phyloP scores from a whole-genome alignment of 176 grass and related monocot genomes.

The Zizania latifolia region DNA sequence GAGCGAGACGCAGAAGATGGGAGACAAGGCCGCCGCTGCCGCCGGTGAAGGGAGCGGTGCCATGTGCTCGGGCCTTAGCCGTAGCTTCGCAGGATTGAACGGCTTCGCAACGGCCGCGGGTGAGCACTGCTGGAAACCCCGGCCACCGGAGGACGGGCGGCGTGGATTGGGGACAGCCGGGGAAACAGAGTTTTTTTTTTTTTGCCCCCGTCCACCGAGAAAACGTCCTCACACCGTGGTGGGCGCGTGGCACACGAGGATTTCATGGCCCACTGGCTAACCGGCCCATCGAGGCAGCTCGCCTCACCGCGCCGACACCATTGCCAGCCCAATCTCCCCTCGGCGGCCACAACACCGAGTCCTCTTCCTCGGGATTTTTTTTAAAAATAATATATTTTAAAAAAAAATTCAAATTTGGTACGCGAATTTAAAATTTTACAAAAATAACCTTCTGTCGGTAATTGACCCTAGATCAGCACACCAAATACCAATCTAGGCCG shows the following conservation, averaged over 20 bases:
- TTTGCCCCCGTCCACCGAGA: background rate
- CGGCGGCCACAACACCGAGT: too few species aligned
- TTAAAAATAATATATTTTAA: too few species aligned
- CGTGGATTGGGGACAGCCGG: background rate
- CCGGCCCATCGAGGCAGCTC: too few species aligned
- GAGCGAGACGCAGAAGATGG: background rate
- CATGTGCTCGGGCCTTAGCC: background rate
- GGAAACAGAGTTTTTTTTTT: background rate
- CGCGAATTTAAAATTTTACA: too few species aligned
- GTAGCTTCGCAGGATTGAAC: background rate
- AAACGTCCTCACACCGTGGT: background rate
- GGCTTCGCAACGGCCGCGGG: background rate
- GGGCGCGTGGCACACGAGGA: too few species aligned
- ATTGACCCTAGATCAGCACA: too few species aligned
- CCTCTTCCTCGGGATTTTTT: too few species aligned
- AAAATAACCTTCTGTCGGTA: too few species aligned
- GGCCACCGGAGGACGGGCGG: slow-evolving; percentile 19
- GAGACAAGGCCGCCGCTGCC: background rate
- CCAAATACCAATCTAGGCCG: too few species aligned
- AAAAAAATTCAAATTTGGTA: too few species aligned
- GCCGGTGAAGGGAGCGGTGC: background rate
- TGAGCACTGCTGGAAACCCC: background rate
- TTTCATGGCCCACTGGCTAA: background rate
- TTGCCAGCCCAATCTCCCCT: too few species aligned
- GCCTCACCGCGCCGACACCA: too few species aligned